Conservation (phyloP, 164 flowering plant species). For the Protea cynaroides region DNA sequence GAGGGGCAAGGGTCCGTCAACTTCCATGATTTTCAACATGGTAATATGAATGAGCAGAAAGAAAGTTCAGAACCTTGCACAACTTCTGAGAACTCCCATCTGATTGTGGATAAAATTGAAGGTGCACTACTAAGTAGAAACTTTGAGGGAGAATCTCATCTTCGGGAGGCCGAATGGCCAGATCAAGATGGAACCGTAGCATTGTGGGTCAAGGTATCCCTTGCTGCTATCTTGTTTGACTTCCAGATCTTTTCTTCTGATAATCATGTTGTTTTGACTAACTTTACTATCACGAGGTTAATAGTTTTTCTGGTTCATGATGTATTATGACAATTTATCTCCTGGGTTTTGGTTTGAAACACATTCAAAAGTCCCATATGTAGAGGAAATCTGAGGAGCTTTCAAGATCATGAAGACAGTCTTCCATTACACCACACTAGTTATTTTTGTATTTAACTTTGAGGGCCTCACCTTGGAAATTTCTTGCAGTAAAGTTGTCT, state of each 20-base stretch:
- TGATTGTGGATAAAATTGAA: conserved; percentile 34
- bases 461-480: too few species aligned
- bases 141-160: conserved; percentile 31
- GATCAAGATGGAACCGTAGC: conserved; percentile 64
- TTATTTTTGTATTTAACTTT: too few species aligned
- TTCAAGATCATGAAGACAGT: too few species aligned
- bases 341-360: too few species aligned
- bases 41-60: conserved; percentile 24
- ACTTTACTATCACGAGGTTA: neutral
- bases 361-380: too few species aligned
- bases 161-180: conserved; percentile 38
- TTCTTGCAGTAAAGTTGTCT: too few species aligned
- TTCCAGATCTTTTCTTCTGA: neutral
- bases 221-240: conserved; percentile 1
- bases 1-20: conserved; percentile 31
- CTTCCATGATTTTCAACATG: conserved; percentile 35
- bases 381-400: too few species aligned
- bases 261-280: neutral
- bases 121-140: conserved; percentile 26
- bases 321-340: neutral
- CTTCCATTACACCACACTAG: too few species aligned
- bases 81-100: conserved; percentile 26
- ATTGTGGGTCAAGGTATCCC: conserved; percentile 85
- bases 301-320: neutral
- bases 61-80: conserved; percentile 19